Base-by-base conservation (phyloP, 495 filamentous ascomycete genomes). In the Lichina pygmaea region DNA sequence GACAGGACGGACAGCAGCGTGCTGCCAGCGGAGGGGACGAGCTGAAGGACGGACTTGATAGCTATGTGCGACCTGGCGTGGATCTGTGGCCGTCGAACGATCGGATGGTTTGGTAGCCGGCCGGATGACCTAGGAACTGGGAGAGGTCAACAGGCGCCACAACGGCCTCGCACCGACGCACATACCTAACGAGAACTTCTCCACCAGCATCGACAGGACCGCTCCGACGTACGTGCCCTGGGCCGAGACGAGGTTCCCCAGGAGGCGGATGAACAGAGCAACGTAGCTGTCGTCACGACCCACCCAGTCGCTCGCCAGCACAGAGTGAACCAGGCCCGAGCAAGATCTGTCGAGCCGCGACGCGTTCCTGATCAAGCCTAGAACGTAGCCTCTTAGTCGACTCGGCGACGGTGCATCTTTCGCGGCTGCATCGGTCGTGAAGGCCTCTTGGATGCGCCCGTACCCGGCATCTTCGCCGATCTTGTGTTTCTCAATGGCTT, bases 271-370 rank as follows among this genome's bases (percentile, higher is more conserved):
- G 58, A 78, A 95, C 3, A 80, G 65, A 48, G 72, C 73, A 37
- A 85, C 68, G 59, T 91, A 94, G 5, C 67, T 61, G 47, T 85
- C 75, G 53, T 86, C 80, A 43, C 84, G 69, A 8, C 79, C 82
- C 39, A 93, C 67, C 89, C 89, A 99, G 36, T 73, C 64, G 57
- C 73, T 81, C 48, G 69, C 62, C 33, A 94, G 60, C 8, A 92
- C 63, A 17, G 74, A 73, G 49, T 71, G 63, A 36, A 93, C 73
- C 33, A 99, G 60, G 2, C 74, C 73, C 15, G 72, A 70, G 60
- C 81, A 93, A 42, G 70, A 70, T 51, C 71, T 73, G 50, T 77
- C 68, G 30, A 99, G 63, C 17, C 72, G 59, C 17, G 77, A 73
- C 7, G 79, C 70, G 49, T 76, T 77, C 42, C 70, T 72, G n/a